Base-by-base conservation (phyloP, 306 rosid species). In the Prunus mira region DNA sequence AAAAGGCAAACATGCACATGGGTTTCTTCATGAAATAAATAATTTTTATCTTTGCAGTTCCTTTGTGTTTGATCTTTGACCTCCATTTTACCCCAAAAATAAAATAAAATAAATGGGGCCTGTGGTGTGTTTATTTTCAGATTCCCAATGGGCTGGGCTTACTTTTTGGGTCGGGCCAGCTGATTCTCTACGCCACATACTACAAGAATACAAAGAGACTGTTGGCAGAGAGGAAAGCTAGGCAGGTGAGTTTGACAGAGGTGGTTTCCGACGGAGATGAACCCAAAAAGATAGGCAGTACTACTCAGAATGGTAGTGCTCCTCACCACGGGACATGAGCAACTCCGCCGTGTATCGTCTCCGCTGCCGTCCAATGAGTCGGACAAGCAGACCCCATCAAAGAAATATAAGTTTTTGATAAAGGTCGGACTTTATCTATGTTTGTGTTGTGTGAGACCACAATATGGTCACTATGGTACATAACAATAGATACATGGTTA, bases 91-190 rank as follows among this genome's bases (percentile, higher is more conserved):
- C 38, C 38, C 38, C 38, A 0, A 6, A 38, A 38, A 38, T 38
- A 34, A 34, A 34, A 32, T 4, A 24, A 60, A 68, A 18, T 0
- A 0, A 15, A 55, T 45, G 69, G 72, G 55, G 74, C 25, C 15
- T 66, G 2, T 20, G 24, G 6, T 32, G 32, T 17, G 13, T 28
- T 34, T 47, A 27, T 50, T 75, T 2, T 78, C 91, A 95, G 99
- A 74, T 91, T 78, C 99, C 99, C 9, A 95, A 95, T 82, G 97
- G 90, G 61, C 68, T 92, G 28, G 99, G 99, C 5, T 76, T 91
- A 43, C 6, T 87, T 43, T 79, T 91, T 45, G 71, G 92, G 1
- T 10, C 78, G 63, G 87, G 84, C 20, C 99, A 95, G 30, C 88
- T 95, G 80, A 41, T 86, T 73, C 86, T 95, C 12, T 95, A 92